These are phyloP conservation scores for Alternaria incomplexa DNA, from an alignment of 2,329 filamentous ascomycete species.

Conservation along the genomic window DNA sequence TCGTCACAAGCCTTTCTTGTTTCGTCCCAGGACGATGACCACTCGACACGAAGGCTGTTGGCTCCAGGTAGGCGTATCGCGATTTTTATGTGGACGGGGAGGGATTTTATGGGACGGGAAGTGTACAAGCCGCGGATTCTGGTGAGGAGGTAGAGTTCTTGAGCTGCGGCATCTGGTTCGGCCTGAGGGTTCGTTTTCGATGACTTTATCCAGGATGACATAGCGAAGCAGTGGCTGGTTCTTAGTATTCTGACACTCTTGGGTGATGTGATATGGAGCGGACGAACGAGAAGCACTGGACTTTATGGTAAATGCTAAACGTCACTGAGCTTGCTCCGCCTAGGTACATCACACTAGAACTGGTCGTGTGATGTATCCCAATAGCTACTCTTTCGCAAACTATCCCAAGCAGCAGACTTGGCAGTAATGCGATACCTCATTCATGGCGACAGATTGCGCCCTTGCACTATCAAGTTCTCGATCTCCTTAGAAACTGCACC, in stretches of 20 bases:
- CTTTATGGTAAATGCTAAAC: neutral
- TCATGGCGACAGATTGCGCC: neutral
- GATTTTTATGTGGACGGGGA: too few relatives aligned
- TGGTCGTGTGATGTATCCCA: neutral
- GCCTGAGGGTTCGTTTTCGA: too few relatives aligned
- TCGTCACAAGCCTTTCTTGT: too few relatives aligned
- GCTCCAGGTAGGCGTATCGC: too few relatives aligned
- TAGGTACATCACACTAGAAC: neutral
- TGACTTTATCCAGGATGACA: too few relatives aligned
- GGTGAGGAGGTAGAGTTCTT: neutral
- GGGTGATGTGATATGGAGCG: neutral
- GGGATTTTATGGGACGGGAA: fast-evolving
- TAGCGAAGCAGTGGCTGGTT: neutral
- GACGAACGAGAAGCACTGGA: neutral
- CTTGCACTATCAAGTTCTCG: neutral
- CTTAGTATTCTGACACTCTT: neutral
- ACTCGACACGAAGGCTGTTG: fast-evolving
- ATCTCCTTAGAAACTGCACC: neutral
- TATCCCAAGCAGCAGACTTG: neutral
- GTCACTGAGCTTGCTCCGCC: neutral
- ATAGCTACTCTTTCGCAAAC: neutral
- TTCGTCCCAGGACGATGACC: too few relatives aligned
- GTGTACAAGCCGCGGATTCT: neutral
- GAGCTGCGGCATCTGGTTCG: too few relatives aligned
- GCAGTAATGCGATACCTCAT: neutral